Evolutionary conservation across 192 early-diverging fungal species (phyloP), one percentile per base, ranked within the genome.

Genomic region (Podila clonocystis): DNA sequence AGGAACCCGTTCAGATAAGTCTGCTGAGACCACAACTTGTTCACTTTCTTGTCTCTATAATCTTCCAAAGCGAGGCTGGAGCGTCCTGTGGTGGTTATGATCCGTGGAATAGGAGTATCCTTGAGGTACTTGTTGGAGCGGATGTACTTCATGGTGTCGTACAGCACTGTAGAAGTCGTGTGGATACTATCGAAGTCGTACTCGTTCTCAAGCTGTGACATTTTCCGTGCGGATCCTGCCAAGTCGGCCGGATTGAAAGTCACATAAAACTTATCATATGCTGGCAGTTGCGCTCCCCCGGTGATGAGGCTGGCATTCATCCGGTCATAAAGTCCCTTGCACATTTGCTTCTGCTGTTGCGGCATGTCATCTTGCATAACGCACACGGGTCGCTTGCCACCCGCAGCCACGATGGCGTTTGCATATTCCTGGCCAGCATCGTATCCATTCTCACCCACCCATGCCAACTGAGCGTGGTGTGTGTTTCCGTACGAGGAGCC

Each of bases 1-100:
- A 80, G 59, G 48, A 73, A 80, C 34, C 77, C 77, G n/a, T 63
- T 80, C 2, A 80, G 50, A 34, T 80, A 80, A 30, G 77, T 73
- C 41, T 80, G 77, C 38, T 80, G 70, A 0, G 77, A 73, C 77
- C 77, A 80, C 11, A 80, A 31, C 50, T 60, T 69, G 22, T 58
- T 33, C 15, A 80, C 55, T 7, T 69, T 73, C 17, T 57, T 55
- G 4, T 59, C 28, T 1, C 68, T 49, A 19, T 55, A 55, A 50
- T 80, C 77, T 45, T 50, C 48, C 13, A 80, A 9, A 0, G 71
- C 65, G 1, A 71, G 22, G 2, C 29, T 49, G 5, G 77, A 80
- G 6, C 62, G 49, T 24, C 77, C 77, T 36, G 77, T 69, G 17
- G 70, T 73, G 2, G 70, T 80, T 26, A 79, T 45, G 41, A 45